Evolutionary conservation across 352 stramenopile species (phyloP), one percentile per base, ranked within the genome.

Genomic region (Hyphochytrium catenoides): DNA sequence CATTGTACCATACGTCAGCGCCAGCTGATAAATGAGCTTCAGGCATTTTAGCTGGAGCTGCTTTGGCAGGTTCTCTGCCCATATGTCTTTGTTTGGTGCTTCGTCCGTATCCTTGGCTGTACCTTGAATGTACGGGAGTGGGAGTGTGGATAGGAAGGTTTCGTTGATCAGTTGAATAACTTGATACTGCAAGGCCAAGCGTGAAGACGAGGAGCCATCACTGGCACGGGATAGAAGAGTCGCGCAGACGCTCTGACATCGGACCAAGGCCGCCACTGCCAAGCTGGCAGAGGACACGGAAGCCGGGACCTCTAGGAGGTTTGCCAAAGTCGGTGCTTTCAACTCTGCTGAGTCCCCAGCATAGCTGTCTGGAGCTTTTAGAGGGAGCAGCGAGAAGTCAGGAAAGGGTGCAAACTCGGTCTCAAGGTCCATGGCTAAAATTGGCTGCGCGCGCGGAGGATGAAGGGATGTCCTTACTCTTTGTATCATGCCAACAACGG

Each of bases 201-300:
- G 64, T 23, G 70, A 87, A n/a, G 73, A 88, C 4, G 68, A 85
- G 7, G 73, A 88, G 4, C 71, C 72, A 30, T 85, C 73, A 3
- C 64, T 65, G 12, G 69, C 70, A 39, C 73, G 60, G 31, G 66
- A 59, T 7, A 86, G 43, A 11, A 88, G 47, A 12, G 63, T 67
- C 31, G 81, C 65, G 31, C 71, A 85, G 16, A 88, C 46, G 26
- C 53, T 51, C 25, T 60, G 49, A 29, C 71, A 88, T 8, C 73
- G 54, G 11, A 79, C 60, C 44, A 88, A 77, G 14, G 68, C 59
- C 11, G 59, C 68, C 15, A 81, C 66, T 1, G 71, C 73, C 31
- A 81, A 32, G 17, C 57, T 50, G 21, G 83, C 62, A 11, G 69
- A 78, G 5, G 44, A 60, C 6, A 88, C 66, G 5, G 56, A 55